Conservation (phyloP, 306 rosid species). For the Gastrolobium villosum region DNA sequence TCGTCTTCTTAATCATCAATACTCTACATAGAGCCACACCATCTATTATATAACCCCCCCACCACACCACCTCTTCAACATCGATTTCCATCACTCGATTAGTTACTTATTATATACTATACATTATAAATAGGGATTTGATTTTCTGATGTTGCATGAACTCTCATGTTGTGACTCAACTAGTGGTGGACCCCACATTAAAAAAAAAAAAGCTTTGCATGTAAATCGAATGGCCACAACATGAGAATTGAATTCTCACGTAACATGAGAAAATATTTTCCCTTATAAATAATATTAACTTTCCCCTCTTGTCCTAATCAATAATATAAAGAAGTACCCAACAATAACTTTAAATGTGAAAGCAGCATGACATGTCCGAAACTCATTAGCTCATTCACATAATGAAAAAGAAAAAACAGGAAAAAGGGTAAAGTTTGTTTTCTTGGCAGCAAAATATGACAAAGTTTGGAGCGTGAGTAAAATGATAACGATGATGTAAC, state of each 20-base stretch:
- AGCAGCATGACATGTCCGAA: slow-evolving; percentile 31
- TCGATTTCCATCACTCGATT: slow-evolving; percentile 17
- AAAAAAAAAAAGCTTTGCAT: too few species aligned
- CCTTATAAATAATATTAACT: too few species aligned
- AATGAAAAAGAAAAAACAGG: not conserved
- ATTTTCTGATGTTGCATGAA: too few species aligned
- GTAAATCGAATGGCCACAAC: too few species aligned
- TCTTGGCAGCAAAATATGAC: slow-evolving; percentile 40
- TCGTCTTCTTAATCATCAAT: slow-evolving; percentile 68
- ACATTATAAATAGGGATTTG: too few species aligned
- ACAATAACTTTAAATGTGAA: slow-evolving; percentile 33
- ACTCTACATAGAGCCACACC: slow-evolving; percentile 39
- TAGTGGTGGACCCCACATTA: too few species aligned
- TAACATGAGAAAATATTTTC: too few species aligned
- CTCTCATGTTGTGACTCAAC: too few species aligned
- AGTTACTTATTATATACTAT: slow-evolving; percentile 5
- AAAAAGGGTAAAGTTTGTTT: not conserved
- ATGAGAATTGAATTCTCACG: too few species aligned
- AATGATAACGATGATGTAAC: not conserved
- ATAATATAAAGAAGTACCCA: slow-evolving; percentile 21
- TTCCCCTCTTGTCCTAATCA: slow-evolving; percentile 41
- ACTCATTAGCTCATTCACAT: slow-evolving; percentile 15
- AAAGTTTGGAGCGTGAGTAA: slow-evolving; percentile 2
- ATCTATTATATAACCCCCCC: slow-evolving; percentile 33
- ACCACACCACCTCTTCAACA: not conserved